Evolutionary conservation across 2,329 filamentous ascomycete species (phyloP).

Genomic region (Cordyceps tenuipes): DNA sequence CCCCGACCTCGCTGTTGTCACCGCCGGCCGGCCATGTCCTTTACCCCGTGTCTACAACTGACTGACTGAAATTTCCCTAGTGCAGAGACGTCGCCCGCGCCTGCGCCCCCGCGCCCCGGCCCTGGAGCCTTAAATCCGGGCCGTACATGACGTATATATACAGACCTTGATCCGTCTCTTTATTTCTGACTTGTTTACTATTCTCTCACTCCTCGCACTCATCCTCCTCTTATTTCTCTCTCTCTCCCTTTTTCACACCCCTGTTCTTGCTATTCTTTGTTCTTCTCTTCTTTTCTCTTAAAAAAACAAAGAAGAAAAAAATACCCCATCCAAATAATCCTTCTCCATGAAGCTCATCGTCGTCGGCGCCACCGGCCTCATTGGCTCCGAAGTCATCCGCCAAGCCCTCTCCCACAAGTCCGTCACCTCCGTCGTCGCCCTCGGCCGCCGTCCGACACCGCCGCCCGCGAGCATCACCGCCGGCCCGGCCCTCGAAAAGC

Average conservation of each 20-base stretch:
- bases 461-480: conserved; percentile 16
- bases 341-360: conserved; percentile 37
- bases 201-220: too few relatives aligned
- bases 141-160: neutral
- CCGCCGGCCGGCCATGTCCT: neutral
- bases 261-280: neutral
- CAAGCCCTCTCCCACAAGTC: conserved; percentile 29
- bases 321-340: neutral
- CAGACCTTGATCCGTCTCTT: neutral
- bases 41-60: too few relatives aligned
- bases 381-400: conserved; percentile 35
- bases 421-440: conserved; percentile 32
- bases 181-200: too few relatives aligned
- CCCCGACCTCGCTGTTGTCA: neutral
- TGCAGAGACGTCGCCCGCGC: too few relatives aligned
- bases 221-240: too few relatives aligned
- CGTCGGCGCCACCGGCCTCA: conserved; percentile 33
- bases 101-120: neutral
- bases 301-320: neutral
- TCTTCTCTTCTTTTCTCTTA: neutral
- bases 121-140: neutral
- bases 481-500: conserved; percentile 25
- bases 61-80: too few relatives aligned
- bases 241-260: neutral
- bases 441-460: conserved; percentile 29